Evolutionary conservation across 768 basidiomycete species (phyloP), one percentile per base, ranked within the genome.

Genomic region (Gloeopeniophorella convolvens): DNA sequence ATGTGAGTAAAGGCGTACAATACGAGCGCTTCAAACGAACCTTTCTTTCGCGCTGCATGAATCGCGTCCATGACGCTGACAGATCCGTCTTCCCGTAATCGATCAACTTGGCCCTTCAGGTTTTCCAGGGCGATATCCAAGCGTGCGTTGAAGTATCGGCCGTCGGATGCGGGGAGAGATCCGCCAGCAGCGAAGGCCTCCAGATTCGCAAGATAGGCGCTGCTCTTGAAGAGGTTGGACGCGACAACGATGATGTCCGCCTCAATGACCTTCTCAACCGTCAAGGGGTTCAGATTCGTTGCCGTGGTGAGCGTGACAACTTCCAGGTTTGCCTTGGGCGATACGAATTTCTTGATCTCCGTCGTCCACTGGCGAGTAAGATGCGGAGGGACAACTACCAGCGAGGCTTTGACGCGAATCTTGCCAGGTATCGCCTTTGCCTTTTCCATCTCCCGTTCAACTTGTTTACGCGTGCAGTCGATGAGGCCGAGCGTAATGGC

Each of bases 401-500:
- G 75, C 3, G 89, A 90, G 0, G 79, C 93, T 65, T 85, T 85
- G 48, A 85, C 75, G n/a, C 79, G 66, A 37, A 96, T 80, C 60
- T 85, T 83, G 45, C 89, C 85, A 1, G 72, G 43, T 44, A 72
- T 64, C 26, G 68, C 65, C 9, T 71, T 68, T 52, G 73, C 70
- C 44, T 75, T 71, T 24, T 72, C 64, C 55, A 85, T 80, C 55
- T 87, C 85, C 53, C 76, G 70, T 47, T 70, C 66, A 42, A 84
- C 78, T 15, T 67, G 66, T 57, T 78, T 74, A 16, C 71, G 67
- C 18, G 82, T 73, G 61, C 83, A 83, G 60, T 91, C 87, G 55
- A 96, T 85, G 51, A 97, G 75, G 16, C 85, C 93, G 24, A 97
- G 76, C 2, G 90, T 92, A 57, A 96, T 94, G 18, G 92, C 93